These are phyloP conservation scores for Venustampulla echinocandica DNA, from an alignment of 495 filamentous ascomycete genomes.

Conservation along the genomic window DNA sequence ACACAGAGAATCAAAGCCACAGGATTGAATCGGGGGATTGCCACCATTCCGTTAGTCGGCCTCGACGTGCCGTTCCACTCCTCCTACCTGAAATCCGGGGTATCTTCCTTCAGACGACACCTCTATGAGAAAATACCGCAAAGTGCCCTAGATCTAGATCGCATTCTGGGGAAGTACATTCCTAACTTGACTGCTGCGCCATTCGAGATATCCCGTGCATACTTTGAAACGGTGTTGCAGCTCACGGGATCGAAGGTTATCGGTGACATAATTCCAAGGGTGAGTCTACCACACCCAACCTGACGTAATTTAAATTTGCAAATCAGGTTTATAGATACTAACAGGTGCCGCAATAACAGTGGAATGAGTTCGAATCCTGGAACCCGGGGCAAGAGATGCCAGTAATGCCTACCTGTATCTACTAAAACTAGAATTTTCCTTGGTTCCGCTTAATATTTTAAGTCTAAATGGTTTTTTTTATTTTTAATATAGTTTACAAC, in stretches of 20 bases:
- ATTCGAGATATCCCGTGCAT: conserved; percentile 9
- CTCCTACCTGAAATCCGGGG: conserved; percentile 24
- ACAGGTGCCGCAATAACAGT: no score
- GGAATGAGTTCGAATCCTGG: no score
- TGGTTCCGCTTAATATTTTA: no score
- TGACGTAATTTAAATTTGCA: no score
- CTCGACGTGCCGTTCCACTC: conserved; percentile 40
- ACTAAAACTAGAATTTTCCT: no score
- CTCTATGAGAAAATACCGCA: conserved; percentile 17
- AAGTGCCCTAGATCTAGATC: conserved; percentile 20
- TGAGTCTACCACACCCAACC: no score
- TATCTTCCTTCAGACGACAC: conserved; percentile 25
- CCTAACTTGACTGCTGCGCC: conserved; percentile 31
- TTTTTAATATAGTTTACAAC: no score
- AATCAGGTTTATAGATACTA: no score
- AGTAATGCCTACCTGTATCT: no score
- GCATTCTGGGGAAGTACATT: conserved; percentile 29
- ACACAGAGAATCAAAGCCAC: conserved; percentile 6
- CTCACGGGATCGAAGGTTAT: background rate
- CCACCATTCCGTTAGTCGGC: conserved; percentile 31
- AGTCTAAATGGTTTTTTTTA: no score
- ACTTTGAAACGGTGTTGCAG: background rate
- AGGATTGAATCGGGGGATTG: conserved; percentile 22
- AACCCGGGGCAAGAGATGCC: no score
- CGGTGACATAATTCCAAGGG: background rate